phyloP scores from a whole-genome alignment of 495 filamentous ascomycete species.

The Penicillium paxilli region DNA sequence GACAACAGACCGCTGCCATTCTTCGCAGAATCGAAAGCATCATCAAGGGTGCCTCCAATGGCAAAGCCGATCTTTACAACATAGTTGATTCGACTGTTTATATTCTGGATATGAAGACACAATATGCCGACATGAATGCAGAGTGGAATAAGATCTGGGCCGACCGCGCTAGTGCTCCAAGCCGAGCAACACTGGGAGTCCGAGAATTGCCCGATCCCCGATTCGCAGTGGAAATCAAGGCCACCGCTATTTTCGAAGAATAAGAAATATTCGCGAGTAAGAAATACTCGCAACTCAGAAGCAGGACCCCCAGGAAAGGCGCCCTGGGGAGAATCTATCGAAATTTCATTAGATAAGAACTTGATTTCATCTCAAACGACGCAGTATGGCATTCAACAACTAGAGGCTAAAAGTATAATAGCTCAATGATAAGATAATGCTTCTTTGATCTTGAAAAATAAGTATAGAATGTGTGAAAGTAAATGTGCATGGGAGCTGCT shows the following conservation, averaged over 20 bases:
- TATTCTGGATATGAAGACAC: conserved; percentile 33
- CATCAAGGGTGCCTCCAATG: conserved; percentile 31
- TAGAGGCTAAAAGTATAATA: too few relatives aligned
- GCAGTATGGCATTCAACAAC: too few relatives aligned
- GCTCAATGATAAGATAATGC: too few relatives aligned
- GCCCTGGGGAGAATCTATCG: too few relatives aligned
- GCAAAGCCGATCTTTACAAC: conserved; percentile 30
- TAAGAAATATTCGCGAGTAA: background rate
- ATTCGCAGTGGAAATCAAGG: conserved; percentile 38
- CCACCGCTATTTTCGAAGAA: conserved; percentile 21
- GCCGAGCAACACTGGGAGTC: conserved; percentile 34
- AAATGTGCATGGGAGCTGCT: too few relatives aligned
- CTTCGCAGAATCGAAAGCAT: conserved; percentile 33
- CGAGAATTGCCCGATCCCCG: conserved; percentile 34
- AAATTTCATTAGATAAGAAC: too few relatives aligned
- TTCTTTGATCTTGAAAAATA: too few relatives aligned
- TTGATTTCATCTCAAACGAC: too few relatives aligned
- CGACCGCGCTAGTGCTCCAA: conserved; percentile 31
- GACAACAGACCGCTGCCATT: conserved; percentile 34
- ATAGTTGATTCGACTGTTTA: conserved; percentile 37
- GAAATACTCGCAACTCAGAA: background rate
- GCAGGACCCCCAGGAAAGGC: too few relatives aligned
- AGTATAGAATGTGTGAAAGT: too few relatives aligned
- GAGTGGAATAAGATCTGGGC: conserved; percentile 40
- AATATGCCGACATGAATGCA: conserved; percentile 42